These are phyloP conservation scores for Monascus ruber DNA, from an alignment of 2,329 filamentous ascomycete species.

Conservation along the genomic window DNA sequence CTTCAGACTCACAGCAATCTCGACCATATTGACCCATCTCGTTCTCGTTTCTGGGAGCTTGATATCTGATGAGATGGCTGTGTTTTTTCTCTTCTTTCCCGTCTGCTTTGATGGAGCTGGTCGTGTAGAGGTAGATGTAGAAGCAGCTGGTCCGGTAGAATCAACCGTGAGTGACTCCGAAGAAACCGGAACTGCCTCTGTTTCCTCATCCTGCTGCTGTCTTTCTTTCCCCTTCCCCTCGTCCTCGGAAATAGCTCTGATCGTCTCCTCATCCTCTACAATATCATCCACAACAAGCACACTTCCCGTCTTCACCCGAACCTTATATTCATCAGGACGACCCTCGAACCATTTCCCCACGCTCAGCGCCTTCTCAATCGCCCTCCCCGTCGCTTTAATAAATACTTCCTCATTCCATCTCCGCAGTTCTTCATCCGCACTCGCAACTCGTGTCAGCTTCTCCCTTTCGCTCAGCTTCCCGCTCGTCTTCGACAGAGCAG, in stretches of 20 bases:
- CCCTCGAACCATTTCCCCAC: conserved; percentile 47
- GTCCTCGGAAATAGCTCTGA: conserved; percentile 14
- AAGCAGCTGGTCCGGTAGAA: no score
- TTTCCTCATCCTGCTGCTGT: conserved; percentile 6
- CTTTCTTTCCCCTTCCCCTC: conserved; percentile 11
- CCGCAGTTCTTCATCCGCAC: conserved; percentile 21
- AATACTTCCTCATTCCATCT: conserved; percentile 37
- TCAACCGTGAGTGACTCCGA: no score
- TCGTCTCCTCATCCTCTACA: conserved; percentile 27
- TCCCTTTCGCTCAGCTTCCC: conserved; percentile 20
- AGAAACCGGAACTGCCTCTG: conserved; percentile 4
- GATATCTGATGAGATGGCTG: conserved; percentile 13
- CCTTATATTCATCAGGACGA: conserved; percentile 37
- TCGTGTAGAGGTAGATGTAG: neutral
- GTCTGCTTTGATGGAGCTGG: conserved; percentile 8
- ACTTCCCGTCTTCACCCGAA: conserved; percentile 44
- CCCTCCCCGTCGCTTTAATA: conserved; percentile 49
- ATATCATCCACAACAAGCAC: conserved; percentile 52
- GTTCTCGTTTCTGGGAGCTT: conserved; percentile 34
- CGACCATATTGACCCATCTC: conserved; percentile 37
- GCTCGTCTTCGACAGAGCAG: conserved; percentile 24
- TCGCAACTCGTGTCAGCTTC: conserved; percentile 20
- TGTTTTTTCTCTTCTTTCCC: conserved; percentile 20
- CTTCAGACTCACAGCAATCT: conserved; percentile 33
- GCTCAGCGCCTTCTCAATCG: conserved; percentile 46